Evolutionary conservation across 257 asterid species (phyloP), one percentile per base, ranked within the genome.

Genomic region (Fraxinus americana): DNA sequence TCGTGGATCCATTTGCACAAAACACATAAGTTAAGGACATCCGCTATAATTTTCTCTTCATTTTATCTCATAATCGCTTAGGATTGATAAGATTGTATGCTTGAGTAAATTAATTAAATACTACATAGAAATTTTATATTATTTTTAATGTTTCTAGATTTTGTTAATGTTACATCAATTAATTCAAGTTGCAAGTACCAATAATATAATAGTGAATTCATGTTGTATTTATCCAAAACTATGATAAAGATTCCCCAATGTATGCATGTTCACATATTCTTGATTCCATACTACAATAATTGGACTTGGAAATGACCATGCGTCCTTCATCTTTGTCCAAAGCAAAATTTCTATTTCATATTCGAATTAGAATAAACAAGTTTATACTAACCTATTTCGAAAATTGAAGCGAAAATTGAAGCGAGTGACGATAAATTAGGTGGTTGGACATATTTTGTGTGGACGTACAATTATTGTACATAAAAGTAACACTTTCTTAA

Each of bases 261-360:
- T 43, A 43, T 43, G 17, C 52, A 11, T 43, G 48, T 14, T 85
- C 85, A 79, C 84, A 75, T 71, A 77, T 74, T 77, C 81, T 50
- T 72, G 77, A 83, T 76, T 83, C 84, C 81, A 73, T 61, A 61
- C 82, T 70, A 16, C 86, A 86, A 86, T 86, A 81, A 86, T 86
- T 81, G 86, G 79, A 82, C 80, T 5, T 57, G 25, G 69, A 61
- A 63, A 27, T 27, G 16, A 61, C 23, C 68, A 2, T 23, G 34
- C 25, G 34, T 61, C 16, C 11, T 16, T 12, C 69, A 10, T 63
- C n/a, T 63, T 11, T 63, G 35, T 27, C 69, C 52, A 43, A 41
- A 43, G 17, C 4, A 43, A 43, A 11, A 11, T 43, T 43, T 3
- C 1, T 12, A 43, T 43, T 43, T 43, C 50, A 43, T 0, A 41